Evolutionary conservation across 169 alveolate species (phyloP).

Genomic region (Plasmodium cynomolgi): DNA sequence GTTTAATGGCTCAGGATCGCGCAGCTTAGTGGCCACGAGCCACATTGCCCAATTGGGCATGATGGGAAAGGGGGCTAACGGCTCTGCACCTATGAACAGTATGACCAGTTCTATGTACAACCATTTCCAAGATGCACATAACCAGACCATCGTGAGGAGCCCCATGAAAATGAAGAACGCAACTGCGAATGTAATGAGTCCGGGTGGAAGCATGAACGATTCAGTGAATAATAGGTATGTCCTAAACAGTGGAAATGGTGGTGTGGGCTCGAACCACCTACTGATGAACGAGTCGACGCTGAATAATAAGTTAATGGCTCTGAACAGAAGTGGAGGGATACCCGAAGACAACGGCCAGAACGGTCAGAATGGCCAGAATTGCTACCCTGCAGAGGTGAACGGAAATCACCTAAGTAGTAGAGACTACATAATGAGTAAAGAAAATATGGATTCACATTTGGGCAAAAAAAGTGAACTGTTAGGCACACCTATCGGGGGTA

Average conservation of each 20-base stretch:
- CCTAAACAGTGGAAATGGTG: not conserved
- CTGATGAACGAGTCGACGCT: not conserved
- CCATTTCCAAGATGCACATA: not conserved
- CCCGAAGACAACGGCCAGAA: not conserved
- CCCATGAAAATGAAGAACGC: not conserved
- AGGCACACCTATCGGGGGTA: not conserved
- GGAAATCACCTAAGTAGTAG: not conserved
- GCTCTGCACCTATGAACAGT: not conserved
- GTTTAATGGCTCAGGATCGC: not conserved
- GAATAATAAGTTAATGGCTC: not conserved
- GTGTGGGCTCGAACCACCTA: not conserved
- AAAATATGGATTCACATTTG: not conserved
- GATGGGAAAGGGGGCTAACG: not conserved
- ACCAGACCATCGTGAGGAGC: not conserved
- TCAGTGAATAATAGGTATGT: not conserved
- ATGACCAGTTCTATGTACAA: constrained; percentile 1
- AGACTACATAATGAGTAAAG: constrained; percentile 6
- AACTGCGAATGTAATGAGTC: not conserved
- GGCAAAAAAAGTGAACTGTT: not conserved
- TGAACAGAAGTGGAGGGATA: not conserved
- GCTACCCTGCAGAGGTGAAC: constrained; percentile 1
- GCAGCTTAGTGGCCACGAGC: not conserved
- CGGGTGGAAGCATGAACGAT: not conserved
- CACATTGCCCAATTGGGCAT: not conserved
- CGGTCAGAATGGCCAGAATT: not conserved